These are phyloP conservation scores for Monosporascus sp. DNA, from an alignment of 2,329 filamentous ascomycete genomes.

Conservation along the genomic window DNA sequence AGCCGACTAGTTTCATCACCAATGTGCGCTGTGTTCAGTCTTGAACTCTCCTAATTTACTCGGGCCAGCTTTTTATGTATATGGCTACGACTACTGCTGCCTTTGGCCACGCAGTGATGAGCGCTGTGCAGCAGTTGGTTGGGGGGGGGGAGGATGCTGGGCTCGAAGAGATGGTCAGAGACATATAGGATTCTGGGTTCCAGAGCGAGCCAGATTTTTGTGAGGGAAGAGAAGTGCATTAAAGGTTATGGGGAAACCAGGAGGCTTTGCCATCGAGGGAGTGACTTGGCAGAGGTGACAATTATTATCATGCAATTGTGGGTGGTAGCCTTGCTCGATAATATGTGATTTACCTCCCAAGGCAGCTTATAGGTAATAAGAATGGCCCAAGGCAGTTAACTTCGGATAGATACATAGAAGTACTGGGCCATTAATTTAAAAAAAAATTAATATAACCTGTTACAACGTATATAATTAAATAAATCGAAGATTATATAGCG, in stretches of 20 bases:
- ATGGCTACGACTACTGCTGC: background rate
- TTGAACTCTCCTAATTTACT: background rate
- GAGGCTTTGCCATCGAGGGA: background rate
- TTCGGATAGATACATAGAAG: slow-evolving; percentile 11
- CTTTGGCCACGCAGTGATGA: background rate
- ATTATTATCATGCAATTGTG: background rate
- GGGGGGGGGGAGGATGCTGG: background rate
- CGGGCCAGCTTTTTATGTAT: background rate
- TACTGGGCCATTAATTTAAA: background rate
- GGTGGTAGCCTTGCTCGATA: slow-evolving; percentile 6
- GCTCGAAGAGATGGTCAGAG: background rate
- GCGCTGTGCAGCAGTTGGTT: background rate
- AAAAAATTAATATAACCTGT: background rate
- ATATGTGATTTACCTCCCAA: slow-evolving; percentile 21
- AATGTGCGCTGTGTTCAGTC: background rate
- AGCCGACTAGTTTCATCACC: background rate
- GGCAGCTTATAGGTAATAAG: slow-evolving; percentile 16
- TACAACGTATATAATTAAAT: background rate
- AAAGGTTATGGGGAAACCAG: background rate
- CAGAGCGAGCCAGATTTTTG: background rate
- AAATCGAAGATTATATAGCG: background rate
- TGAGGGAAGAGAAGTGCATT: background rate
- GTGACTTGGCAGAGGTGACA: background rate
- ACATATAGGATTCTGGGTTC: background rate
- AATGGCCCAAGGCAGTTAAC: slow-evolving; percentile 15